A percentile compares a stretch with the other conserved stretches of the same genome.
phyloP scores from a whole-genome alignment of 306 rosid species.

The Acacia confusa region DNA sequence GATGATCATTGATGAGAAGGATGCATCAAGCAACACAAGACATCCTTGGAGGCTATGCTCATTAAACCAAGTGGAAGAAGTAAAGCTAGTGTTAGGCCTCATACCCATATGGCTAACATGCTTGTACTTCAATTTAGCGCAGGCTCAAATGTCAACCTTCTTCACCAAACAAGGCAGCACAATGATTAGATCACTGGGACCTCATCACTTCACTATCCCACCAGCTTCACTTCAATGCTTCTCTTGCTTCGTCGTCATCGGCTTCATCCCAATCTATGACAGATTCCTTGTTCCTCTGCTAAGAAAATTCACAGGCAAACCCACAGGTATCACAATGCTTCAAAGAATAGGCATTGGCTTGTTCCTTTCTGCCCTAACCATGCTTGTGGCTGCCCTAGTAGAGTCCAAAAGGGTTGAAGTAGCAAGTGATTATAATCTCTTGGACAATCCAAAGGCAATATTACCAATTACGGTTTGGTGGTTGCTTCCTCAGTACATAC shows the following conservation, averaged over 20 bases:
- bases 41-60: slow-evolving; percentile 56
- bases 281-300: background rate
- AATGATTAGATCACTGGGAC: background rate
- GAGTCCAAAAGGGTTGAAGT: background rate
- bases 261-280: background rate
- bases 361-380: background rate
- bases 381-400: background rate
- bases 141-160: background rate
- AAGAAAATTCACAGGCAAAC: background rate
- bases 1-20: slow-evolving; percentile 35
- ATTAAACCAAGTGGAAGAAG: slow-evolving; percentile 50
- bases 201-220: background rate
- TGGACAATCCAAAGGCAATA: background rate
- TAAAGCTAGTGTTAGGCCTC: slow-evolving; percentile 42
- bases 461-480: background rate
- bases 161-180: background rate
- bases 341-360: background rate
- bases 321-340: background rate
- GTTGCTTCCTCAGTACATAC: background rate
- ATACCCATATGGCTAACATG: slow-evolving; percentile 25
- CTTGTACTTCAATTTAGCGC: background rate
- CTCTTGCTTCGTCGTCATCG: background rate
- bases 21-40: slow-evolving; percentile 25
- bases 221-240: background rate
- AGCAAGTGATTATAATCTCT: background rate